Conservation (phyloP, 129 eudicot species). For the Scalesia atractyloides region DNA sequence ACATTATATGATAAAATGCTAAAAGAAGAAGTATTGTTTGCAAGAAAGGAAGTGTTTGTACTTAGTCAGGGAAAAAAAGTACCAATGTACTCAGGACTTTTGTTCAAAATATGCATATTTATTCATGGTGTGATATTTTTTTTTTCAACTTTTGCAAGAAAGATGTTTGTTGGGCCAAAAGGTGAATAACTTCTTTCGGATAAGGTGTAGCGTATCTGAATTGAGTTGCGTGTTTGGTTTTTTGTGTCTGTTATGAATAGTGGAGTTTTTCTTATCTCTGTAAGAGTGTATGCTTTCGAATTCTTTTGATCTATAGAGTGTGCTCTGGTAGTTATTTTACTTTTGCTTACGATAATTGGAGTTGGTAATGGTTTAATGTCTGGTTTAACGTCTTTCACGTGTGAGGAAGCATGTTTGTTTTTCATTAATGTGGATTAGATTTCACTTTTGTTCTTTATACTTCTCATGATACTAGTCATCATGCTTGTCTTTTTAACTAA, state of each 20-base stretch:
- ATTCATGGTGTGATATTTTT: slow-evolving; percentile 14
- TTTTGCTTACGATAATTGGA: slow-evolving; percentile 9
- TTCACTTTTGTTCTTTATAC: neutral
- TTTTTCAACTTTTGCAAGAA: slow-evolving; percentile 15
- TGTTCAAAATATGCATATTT: neutral
- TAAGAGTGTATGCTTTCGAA: neutral
- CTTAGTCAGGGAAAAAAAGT: neutral
- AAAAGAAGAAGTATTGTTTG: neutral
- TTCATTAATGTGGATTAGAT: slow-evolving; percentile 19
- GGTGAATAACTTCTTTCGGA: slow-evolving; percentile 2
- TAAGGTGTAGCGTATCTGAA: slow-evolving; percentile 10
- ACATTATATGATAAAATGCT: slow-evolving; percentile 10
- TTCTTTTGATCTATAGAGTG: neutral
- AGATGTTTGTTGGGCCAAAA: slow-evolving; percentile 5
- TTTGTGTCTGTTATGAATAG: slow-evolving; percentile 5
- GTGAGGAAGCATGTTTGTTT: too few species aligned
- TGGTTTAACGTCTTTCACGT: too few species aligned
- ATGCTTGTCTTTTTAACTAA: slow-evolving; percentile 6
- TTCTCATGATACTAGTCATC: slow-evolving; percentile 1
- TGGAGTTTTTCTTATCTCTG: neutral
- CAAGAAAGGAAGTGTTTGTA: slow-evolving; percentile 9
- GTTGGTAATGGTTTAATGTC: too few species aligned
- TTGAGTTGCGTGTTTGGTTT: slow-evolving; percentile 4
- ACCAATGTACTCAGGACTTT: slow-evolving; percentile 2
- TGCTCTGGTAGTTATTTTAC: neutral